Conservation (phyloP, 1,284 basidiomycete genomes). For the Boletellus deceptivus region DNA sequence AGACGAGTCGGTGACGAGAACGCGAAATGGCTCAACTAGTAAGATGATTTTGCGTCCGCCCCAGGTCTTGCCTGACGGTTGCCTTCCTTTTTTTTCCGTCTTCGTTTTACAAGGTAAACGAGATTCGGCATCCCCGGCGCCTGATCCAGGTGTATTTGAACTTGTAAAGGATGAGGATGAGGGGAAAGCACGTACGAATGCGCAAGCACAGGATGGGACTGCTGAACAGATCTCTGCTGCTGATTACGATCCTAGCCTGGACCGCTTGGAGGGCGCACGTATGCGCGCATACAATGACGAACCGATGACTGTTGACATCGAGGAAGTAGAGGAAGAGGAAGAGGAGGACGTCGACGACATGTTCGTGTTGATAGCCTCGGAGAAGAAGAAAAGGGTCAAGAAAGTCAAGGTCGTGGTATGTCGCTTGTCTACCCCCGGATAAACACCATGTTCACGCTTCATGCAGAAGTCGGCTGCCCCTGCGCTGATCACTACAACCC, state of each 20-base stretch:
- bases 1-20: slow-evolving; percentile 9
- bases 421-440: neutral
- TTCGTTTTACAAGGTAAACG: slow-evolving; percentile 39
- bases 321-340: slow-evolving; percentile 63
- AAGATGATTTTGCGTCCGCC: slow-evolving; percentile 15
- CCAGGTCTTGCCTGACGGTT: slow-evolving; percentile 3
- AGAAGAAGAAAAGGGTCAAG: slow-evolving; percentile 60
- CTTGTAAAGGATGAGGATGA: slow-evolving; percentile 61
- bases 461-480: slow-evolving; percentile 54
- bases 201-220: slow-evolving; percentile 45
- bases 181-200: slow-evolving; percentile 41
- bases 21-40: slow-evolving; percentile 30
- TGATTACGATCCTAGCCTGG: slow-evolving; percentile 89
- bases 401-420: slow-evolving; percentile 54
- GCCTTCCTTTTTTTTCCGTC: neutral
- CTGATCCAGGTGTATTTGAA: slow-evolving; percentile 48
- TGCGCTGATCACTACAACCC: slow-evolving; percentile 64
- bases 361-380: slow-evolving; percentile 69
- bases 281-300: slow-evolving; percentile 55
- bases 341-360: slow-evolving; percentile 86
- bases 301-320: slow-evolving; percentile 42
- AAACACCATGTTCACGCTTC: slow-evolving; percentile 9
- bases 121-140: slow-evolving; percentile 55
- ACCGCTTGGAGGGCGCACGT: slow-evolving; percentile 79
- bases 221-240: slow-evolving; percentile 81